A percentile compares a stretch with the other conserved stretches of the same genome.
Conservation (phyloP, 2,329 filamentous ascomycete species). For the Alternaria atra region DNA sequence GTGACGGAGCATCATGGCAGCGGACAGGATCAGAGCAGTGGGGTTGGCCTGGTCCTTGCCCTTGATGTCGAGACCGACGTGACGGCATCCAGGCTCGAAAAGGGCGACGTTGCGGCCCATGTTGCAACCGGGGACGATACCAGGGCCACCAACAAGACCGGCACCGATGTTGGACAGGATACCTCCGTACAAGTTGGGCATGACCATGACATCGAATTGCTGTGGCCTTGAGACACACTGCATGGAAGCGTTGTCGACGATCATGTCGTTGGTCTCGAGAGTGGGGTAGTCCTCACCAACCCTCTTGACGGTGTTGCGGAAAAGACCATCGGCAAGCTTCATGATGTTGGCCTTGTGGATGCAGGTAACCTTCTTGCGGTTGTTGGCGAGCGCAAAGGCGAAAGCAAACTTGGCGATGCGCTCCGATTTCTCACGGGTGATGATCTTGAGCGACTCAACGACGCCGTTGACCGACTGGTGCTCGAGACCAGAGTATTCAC, state of each 20-base stretch:
- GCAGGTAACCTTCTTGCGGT: conserved; percentile 98
- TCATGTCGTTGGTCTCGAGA: conserved; percentile 98
- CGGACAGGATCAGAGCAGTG: conserved; percentile 91
- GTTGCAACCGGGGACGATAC: conserved; percentile 98
- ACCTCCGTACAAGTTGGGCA: conserved; percentile 99
- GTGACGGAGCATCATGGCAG: conserved; percentile 96
- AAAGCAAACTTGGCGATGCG: conserved; percentile 99
- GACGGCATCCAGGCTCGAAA: conserved; percentile 98
- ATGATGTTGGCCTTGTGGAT: conserved; percentile 99
- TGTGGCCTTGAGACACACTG: conserved; percentile 95
- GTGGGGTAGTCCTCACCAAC: conserved; percentile 95
- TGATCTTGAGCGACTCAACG: conserved; percentile 99
- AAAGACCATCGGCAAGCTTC: conserved; percentile 98
- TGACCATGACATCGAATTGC: conserved; percentile 99
- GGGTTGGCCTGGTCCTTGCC: conserved; percentile 99
- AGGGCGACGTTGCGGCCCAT: conserved; percentile 99
- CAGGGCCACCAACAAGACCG: conserved; percentile 94
- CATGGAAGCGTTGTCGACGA: conserved; percentile 99
- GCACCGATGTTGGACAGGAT: conserved; percentile 99
- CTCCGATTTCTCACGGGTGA: conserved; percentile 98
- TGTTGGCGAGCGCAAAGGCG: conserved; percentile 96
- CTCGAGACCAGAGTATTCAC: conserved; percentile 98
- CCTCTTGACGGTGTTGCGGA: conserved; percentile 96
- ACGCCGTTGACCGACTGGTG: conserved; percentile 97
- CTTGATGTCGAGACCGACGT: conserved; percentile 99